Base-by-base conservation (phyloP, 2,329 filamentous ascomycete genomes). In the Aspergillus sp. region DNA sequence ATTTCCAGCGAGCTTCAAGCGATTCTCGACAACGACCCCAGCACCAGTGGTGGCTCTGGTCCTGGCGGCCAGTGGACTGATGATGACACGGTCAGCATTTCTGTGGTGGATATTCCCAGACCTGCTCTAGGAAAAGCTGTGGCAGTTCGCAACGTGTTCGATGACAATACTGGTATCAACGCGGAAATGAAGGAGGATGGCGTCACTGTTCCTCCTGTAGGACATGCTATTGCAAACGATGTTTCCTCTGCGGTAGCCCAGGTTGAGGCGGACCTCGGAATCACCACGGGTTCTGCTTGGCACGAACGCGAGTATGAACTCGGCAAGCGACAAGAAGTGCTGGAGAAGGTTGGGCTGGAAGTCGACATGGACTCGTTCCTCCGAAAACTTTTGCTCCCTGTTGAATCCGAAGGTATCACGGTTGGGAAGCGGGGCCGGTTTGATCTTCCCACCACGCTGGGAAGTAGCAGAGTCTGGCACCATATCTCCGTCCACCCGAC, bases 151-250 rank as follows among this genome's bases (percentile, higher is more conserved):
- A 91, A 91, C 13, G 86, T 98, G 38, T 99, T 99, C 69, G 94
- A 99, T 67, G 95, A 98, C 69, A 86, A 83, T n/a, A 82, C 89
- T 19, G 95, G 95, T 54, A 97, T 99, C 78, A 98, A 98, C 68
- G 85, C 90, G 0, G 95, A 99, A 80, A 98, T 99, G 93, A 96
- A 94, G 71, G 89, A 94, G 63, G 95, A 99, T 67, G 95, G 95
- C 8, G 85, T 99, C 0, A 85, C 90, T n/a, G 84, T 96, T 2
- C 78, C 84, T 1, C 69, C 88, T 0, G 87, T 87, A 1, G 90
- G 90, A n/a, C 89, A 88, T 60, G 96, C 94, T 0, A 89, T 98
- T 8, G 74, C 94, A 13, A 88, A 90, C 39, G 93, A 97, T 73
- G 96, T 96, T 90, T 87, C 90, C 70, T 88, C 88, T 59, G 92